Evolutionary conservation across 352 stramenopile genomes (phyloP), one percentile per base, ranked within the genome.

Genomic region (Phytophthora europaea): DNA sequence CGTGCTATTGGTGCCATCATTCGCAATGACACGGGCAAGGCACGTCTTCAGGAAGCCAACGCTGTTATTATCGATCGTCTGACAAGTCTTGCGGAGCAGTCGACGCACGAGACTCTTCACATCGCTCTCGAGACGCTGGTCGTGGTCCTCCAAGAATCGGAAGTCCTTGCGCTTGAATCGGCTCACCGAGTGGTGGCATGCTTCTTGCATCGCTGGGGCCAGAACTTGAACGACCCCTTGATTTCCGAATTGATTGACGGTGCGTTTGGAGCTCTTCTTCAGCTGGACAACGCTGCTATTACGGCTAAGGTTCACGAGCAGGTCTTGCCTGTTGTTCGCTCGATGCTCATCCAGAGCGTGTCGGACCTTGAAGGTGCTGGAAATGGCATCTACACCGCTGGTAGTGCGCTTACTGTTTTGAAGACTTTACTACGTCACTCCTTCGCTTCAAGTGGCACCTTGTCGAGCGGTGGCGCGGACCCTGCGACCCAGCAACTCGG

Each of bases 41-140:
- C 78, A 55, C 81, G 83, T 13, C 68, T 95, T 47, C 79, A 85
- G 60, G 76, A 83, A n/a, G 79, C 80, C 2, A 85, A 75, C 31
- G 65, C 64, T 8, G 61, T 87, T 10, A 79, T 94, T 51, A 74
- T 95, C 20, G 76, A 92, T 4, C 85, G 85, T 2, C 61, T 95
- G 36, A 85, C 83, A 4, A 83, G 85, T 43, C 50, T 95, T 10
- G 80, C 86, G 4, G 75, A 89, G 28, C 78, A 84, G 18, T 81
- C 89, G 23, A 90, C 82, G 6, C 76, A 84, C 3, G 89, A 95
- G 65, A 94, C 87, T 23, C 75, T 95, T 5, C 89, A 95, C 55
- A 93, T 94, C 56, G 84, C 88, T 31, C 73, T 94, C 0, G 89
- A 94, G 65, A 94, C 89, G 7, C 59, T 95, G 20, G 86, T 95